Evolutionary conservation across 2,329 filamentous ascomycete genomes (phyloP), one percentile per base, ranked within the genome.

Genomic region (Talaromyces piceae): DNA sequence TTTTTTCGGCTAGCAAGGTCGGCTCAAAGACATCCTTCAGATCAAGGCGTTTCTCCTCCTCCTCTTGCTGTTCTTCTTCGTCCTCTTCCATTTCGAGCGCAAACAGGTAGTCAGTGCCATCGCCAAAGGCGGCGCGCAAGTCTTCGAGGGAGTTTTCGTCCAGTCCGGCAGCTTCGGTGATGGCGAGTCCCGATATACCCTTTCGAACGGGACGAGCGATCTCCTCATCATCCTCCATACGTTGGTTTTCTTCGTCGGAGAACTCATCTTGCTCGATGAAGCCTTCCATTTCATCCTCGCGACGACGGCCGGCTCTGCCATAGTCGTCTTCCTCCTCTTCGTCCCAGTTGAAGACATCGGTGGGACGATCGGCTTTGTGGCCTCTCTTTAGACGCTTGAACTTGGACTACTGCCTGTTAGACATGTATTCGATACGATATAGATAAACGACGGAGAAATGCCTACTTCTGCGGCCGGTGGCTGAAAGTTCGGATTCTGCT

Each of bases 1-100:
- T 86, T 71, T 89, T 91, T 71, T 98, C 93, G 51, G 86, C 84
- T 33, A 98, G 80, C 67, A 98, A 90, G 2, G 91, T 95, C 0
- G 93, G 93, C 70, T 98, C 93, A 62, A 98, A 98, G 47, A 98
- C 91, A 66, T 98, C 91, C 73, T 97, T 96, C 56, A 98, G 80
- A 69, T 96, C 89, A 39, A 97, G 82, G 41, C 85, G 84, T 61
- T 91, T 87, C 58, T 94, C 88, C 55, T 88, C 87, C 54, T 84
- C 80, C 58, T 87, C 78, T 52, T 86, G 83, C 45, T 88, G 84
- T 58, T 94, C 88, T 52, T 83, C 79, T 58, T 91, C 86, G 46
- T 90, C 85, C 43, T 93, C 87, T 68, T 97, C 91, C 63, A 91
- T 77, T 48, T 91, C 87, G 45, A 98, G 74, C 7, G 91, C 93